These are phyloP conservation scores for Acanthamoeba rhysodes DNA, from an alignment of 208 protist species.

Conservation along the genomic window DNA sequence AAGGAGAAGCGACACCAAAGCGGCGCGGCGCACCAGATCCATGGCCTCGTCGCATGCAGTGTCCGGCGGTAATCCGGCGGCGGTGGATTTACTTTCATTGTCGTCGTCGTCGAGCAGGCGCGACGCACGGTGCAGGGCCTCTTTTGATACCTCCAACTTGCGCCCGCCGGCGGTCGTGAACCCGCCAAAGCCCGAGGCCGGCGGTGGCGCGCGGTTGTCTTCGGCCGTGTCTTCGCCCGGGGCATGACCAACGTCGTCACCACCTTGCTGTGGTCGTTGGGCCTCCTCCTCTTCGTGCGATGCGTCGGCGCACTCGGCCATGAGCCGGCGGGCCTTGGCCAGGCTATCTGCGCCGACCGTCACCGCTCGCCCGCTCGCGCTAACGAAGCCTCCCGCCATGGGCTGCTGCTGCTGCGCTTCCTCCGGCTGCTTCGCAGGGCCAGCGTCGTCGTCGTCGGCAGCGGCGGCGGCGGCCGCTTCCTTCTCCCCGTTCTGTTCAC, in stretches of 20 bases:
- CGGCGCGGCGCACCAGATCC: no score
- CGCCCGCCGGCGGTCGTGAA: slow-evolving; percentile 10
- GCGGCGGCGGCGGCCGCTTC: background rate
- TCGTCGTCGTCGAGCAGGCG: background rate
- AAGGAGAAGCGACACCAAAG: no score
- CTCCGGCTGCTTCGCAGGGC: no score
- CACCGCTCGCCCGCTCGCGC: background rate
- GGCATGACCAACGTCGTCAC: no score
- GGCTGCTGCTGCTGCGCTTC: background rate
- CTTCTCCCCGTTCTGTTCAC: background rate
- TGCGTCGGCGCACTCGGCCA: background rate
- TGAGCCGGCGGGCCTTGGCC: background rate
- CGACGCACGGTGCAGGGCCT: background rate
- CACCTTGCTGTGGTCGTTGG: background rate
- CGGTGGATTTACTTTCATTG: background rate
- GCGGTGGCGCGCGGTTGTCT: background rate
- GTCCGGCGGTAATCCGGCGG: no score
- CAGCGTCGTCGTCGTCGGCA: background rate
- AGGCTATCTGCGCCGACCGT: background rate
- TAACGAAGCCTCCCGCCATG: background rate
- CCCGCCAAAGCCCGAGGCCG: background rate
- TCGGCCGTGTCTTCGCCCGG: no score
- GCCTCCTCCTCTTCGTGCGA: background rate
- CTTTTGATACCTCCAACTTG: background rate
- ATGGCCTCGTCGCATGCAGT: no score